A percentile compares a stretch with the other conserved stretches of the same genome.
Evolutionary conservation across 1,284 basidiomycete species (phyloP).

Genomic region (Ustilago vetiveriae): DNA sequence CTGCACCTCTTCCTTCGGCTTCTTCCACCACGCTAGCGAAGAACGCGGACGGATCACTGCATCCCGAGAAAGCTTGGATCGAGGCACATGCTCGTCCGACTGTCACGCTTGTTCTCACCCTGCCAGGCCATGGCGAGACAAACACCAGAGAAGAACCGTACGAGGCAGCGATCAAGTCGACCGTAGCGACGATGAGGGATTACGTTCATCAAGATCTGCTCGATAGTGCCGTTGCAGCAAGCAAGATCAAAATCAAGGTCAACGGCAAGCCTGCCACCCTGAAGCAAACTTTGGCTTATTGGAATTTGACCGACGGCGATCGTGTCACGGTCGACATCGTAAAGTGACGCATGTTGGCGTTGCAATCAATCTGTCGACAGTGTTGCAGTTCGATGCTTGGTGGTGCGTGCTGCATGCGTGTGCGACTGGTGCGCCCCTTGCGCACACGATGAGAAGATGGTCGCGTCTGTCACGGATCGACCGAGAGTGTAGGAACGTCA

Average conservation of each 20-base stretch:
- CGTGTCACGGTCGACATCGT: slow-evolving; percentile 44
- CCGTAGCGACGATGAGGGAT: slow-evolving; percentile 58
- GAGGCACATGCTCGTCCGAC: slow-evolving; percentile 47
- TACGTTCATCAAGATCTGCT: slow-evolving; percentile 56
- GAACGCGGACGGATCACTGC: slow-evolving; percentile 42
- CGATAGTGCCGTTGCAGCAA: slow-evolving; percentile 52
- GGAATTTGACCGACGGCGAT: slow-evolving; percentile 62
- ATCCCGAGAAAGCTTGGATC: slow-evolving; percentile 57
- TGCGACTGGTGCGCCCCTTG: too few relatives aligned
- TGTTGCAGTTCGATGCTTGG: not conserved
- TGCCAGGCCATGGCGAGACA: slow-evolving; percentile 35
- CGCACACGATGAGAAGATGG: too few relatives aligned
- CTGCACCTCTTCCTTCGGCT: slow-evolving; percentile 15
- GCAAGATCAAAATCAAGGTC: slow-evolving; percentile 60
- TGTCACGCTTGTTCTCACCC: slow-evolving; percentile 42
- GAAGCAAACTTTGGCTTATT: slow-evolving; percentile 62
- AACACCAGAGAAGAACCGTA: slow-evolving; percentile 39
- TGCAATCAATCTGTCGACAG: not conserved
- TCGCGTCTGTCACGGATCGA: too few relatives aligned
- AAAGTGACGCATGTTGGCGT: slow-evolving; percentile 17
- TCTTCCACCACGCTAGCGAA: slow-evolving; percentile 12
- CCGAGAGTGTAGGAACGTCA: too few relatives aligned
- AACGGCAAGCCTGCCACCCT: slow-evolving; percentile 56
- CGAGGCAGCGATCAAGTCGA: slow-evolving; percentile 49
- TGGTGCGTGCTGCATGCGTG: too few relatives aligned